Percentiles rank a stretch among this genome's conserved stretches.
These are phyloP conservation scores for Dactylellina leptospora DNA, from an alignment of 2,329 filamentous ascomycete species.

Conservation along the genomic window DNA sequence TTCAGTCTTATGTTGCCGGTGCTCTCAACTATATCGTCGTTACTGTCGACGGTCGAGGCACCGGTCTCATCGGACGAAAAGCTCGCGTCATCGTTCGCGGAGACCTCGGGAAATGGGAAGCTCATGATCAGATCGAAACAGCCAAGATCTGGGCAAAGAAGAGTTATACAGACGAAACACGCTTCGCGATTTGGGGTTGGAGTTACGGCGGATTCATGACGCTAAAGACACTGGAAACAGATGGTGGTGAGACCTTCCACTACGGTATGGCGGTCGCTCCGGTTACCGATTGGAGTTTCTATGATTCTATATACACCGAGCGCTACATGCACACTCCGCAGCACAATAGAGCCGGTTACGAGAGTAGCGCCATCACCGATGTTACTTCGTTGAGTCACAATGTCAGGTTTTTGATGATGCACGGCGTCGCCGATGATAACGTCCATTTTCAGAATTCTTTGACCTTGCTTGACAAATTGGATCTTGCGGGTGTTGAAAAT, in stretches of 20 bases:
- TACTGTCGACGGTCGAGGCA: constrained; percentile 91
- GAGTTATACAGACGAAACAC: constrained; percentile 80
- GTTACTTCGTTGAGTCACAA: constrained; percentile 76
- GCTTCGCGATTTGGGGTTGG: constrained; percentile 98
- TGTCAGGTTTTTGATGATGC: constrained; percentile 92
- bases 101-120: constrained; percentile 84
- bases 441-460: constrained; percentile 97
- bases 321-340: constrained; percentile 97
- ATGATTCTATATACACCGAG: constrained; percentile 92
- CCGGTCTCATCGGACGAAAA: constrained; percentile 85
- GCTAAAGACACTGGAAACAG: constrained; percentile 90
- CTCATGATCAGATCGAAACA: constrained; percentile 88
- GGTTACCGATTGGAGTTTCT: constrained; percentile 97
- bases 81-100: constrained; percentile 82
- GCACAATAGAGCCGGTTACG: constrained; percentile 80
- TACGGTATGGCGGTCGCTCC: constrained; percentile 99
- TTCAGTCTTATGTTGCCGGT: constrained; percentile 87
- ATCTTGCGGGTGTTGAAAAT: constrained; percentile 82
- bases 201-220: constrained; percentile 96
- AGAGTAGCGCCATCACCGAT: constrained; percentile 76
- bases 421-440: constrained; percentile 95
- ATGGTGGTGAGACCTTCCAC: constrained; percentile 86
- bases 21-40: constrained; percentile 90
- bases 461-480: constrained; percentile 83
- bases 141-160: constrained; percentile 84